Percentiles rank a stretch among this genome's conserved stretches.
These are phyloP conservation scores for Suillus spraguei DNA, from an alignment of 768 basidiomycete species.

Conservation along the genomic window DNA sequence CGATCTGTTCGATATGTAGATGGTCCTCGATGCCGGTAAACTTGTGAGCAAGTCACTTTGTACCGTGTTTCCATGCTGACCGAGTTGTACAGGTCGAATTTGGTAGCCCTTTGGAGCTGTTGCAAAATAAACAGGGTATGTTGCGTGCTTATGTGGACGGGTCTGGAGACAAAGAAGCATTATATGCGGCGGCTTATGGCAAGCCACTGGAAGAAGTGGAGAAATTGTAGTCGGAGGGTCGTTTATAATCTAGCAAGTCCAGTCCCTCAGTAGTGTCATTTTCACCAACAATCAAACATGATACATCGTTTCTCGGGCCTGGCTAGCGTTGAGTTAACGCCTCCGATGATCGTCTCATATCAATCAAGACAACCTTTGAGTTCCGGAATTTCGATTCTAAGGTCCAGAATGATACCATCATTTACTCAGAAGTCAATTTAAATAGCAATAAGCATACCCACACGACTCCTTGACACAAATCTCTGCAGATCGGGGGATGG, in stretches of 20 bases:
- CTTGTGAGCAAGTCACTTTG: slow-evolving; percentile 33
- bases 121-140: slow-evolving; percentile 52
- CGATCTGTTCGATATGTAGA: slow-evolving; percentile 25
- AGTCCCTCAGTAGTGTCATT: too few relatives aligned
- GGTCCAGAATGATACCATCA: not conserved
- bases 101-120: slow-evolving; percentile 50
- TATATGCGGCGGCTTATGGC: slow-evolving; percentile 43
- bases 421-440: not conserved
- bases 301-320: too few relatives aligned
- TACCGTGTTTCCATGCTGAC: slow-evolving; percentile 5
- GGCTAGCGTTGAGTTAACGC: too few relatives aligned
- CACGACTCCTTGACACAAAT: not conserved
- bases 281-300: too few relatives aligned
- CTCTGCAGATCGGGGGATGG: not conserved
- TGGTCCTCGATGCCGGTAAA: slow-evolving; percentile 45
- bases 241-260: not conserved
- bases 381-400: not conserved
- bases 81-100: slow-evolving; percentile 44
- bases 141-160: slow-evolving; percentile 59
- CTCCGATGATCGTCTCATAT: too few relatives aligned
- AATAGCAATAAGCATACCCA: not conserved
- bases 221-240: not conserved
- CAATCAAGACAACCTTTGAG: not conserved
- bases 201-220: not conserved
- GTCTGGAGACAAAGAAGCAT: slow-evolving; percentile 50